Evolutionary conservation across 768 basidiomycete species (phyloP), one percentile per base, ranked within the genome.

Genomic region (Erythrobasidium yunnanense): DNA sequence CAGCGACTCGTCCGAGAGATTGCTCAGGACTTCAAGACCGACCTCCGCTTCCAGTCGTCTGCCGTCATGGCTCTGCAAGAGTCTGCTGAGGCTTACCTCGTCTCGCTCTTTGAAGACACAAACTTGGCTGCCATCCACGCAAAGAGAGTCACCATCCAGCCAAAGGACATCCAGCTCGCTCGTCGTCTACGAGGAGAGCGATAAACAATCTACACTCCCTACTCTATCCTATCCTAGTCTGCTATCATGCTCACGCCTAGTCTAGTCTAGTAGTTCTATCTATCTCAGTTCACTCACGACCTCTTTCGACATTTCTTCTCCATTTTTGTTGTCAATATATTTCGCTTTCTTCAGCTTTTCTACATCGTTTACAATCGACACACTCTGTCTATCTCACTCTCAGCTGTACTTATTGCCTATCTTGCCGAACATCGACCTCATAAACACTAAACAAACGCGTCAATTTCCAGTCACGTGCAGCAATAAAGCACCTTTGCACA

Each of bases 161-260:
- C 90, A 63, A 83, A 87, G 55, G 95, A 99, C 72, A 92, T 99
- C 66, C 93, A 96, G 73, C 85, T 99, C 56, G 95, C 95, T 23
- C 82, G 95, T 60, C 83, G 95, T n/a, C 50, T 68, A 5, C 13
- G 66, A 30, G 56, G 56, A 7, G 56, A 58, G 56, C 33, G 56
- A 46, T 58, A 58, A 46, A 25, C 54, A 52, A 4, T 32, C 33
- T 52, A 27, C 42, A 45, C 42, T 20, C 29, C 32, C 20, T 13
- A n/a, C 23, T 54, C n/a, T 54, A 52, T 27, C 50, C 17, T 52
- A 8, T 23, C 50, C 25, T 27, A 8, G 11, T 52, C 50, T 22
- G n/a, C 25, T 23, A 52, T 8, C 50, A n/a, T 8, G 13, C 11
- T 15, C n/a, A 8, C 13, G 7, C 25, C 15, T n/a, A 8, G n/a